Evolutionary conservation across 768 basidiomycete species (phyloP).

Genomic region (Lyophyllum atratum): DNA sequence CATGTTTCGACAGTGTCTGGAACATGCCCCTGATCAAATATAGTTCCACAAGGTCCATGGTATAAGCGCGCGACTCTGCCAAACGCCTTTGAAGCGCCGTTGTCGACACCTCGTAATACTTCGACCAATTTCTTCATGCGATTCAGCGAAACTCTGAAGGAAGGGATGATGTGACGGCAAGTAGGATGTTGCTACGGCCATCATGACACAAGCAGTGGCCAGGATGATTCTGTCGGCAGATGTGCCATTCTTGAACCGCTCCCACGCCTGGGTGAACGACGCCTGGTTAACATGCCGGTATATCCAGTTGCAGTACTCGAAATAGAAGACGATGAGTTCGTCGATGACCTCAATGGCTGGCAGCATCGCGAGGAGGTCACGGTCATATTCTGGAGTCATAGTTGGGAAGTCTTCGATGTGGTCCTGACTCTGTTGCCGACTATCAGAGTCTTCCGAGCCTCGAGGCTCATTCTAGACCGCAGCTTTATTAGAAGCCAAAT

Average conservation of each 20-base stretch:
- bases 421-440: conserved; percentile 57
- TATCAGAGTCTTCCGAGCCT: conserved; percentile 55
- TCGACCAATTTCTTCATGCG: conserved; percentile 62
- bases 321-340: conserved; percentile 73
- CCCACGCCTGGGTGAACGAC: conserved; percentile 67
- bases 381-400: conserved; percentile 62
- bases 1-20: conserved; percentile 69
- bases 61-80: conserved; percentile 59
- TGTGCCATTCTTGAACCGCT: conserved; percentile 68
- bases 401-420: conserved; percentile 39
- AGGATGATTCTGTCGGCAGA: conserved; percentile 69
- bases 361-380: conserved; percentile 67
- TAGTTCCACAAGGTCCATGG: conserved; percentile 76
- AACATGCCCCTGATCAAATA: conserved; percentile 72
- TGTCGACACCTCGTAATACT: conserved; percentile 71
- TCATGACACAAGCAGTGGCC: conserved; percentile 72
- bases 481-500: conserved; percentile 18
- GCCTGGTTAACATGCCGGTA: conserved; percentile 75
- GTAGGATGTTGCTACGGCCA: conserved; percentile 74
- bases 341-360: conserved; percentile 72
- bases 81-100: conserved; percentile 63
- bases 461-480: conserved; percentile 42
- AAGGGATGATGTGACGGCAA: conserved; percentile 66
- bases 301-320: conserved; percentile 88
- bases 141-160: conserved; percentile 51